A percentile compares a stretch with the other conserved stretches of the same genome.
Conservation (phyloP, 192 early-diverging fungal genomes). For the Linnemannia hyalina region DNA sequence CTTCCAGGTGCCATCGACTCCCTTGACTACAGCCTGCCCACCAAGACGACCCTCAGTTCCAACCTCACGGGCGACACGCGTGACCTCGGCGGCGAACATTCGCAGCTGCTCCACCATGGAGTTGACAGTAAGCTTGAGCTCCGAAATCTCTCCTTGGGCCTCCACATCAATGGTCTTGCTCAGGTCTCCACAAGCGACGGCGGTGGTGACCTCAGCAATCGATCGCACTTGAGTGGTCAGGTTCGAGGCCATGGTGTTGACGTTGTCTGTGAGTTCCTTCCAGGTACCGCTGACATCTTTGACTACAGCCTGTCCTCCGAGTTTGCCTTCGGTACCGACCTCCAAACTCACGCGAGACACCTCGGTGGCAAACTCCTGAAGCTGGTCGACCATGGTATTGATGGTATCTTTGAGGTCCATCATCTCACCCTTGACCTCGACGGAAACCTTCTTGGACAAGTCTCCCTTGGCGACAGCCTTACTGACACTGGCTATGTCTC, state of each 20-base stretch:
- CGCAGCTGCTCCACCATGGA: constrained; percentile 68
- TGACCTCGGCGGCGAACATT: constrained; percentile 72
- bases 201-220: constrained; percentile 70
- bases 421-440: constrained; percentile 66
- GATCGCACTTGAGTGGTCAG: constrained; percentile 71
- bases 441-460: constrained; percentile 63
- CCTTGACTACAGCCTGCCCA: constrained; percentile 52
- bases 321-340: constrained; percentile 75
- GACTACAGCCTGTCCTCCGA: constrained; percentile 74
- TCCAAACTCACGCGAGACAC: constrained; percentile 65
- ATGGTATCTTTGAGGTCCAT: constrained; percentile 64
- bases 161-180: constrained; percentile 61
- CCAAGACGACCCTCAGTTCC: constrained; percentile 69
- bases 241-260: constrained; percentile 74
- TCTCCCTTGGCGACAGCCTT: constrained; percentile 70
- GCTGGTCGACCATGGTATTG: constrained; percentile 69
- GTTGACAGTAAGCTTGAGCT: constrained; percentile 67
- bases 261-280: constrained; percentile 73
- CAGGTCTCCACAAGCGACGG: constrained; percentile 70
- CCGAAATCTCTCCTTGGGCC: constrained; percentile 67
- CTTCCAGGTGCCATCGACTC: neutral
- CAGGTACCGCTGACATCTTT: constrained; percentile 69
- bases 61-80: constrained; percentile 74
- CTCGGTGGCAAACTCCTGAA: constrained; percentile 70
- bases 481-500: constrained; percentile 71